Evolutionary conservation across 2,329 filamentous ascomycete genomes (phyloP).

Genomic region (Pseudonectria buxi): DNA sequence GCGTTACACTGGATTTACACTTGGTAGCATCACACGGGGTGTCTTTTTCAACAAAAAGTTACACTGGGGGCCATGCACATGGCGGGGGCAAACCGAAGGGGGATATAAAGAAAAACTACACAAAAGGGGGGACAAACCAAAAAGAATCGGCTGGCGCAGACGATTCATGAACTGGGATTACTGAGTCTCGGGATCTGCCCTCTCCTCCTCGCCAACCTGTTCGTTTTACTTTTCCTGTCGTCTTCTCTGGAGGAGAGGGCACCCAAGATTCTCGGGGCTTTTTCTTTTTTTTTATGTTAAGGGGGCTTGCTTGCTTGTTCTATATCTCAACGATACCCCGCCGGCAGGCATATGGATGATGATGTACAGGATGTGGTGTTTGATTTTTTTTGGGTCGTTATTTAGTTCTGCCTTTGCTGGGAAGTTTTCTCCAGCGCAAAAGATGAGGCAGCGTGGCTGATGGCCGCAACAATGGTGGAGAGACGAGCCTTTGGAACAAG

Average conservation of each 20-base stretch:
- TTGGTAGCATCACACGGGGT: constrained; percentile 22
- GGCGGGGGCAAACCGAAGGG: constrained; percentile 7
- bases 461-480: too few species aligned
- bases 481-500: too few species aligned
- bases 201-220: constrained; percentile 1
- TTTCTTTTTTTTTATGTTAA: constrained; percentile 18
- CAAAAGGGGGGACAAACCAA: constrained; percentile 18
- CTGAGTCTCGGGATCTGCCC: background rate
- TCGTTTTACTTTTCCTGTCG: background rate
- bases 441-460: too few species aligned
- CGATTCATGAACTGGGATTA: constrained; percentile 9
- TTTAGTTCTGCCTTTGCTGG: too few species aligned
- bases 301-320: constrained; percentile 28
- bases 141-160: constrained; percentile 22
- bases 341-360: constrained; percentile 25
- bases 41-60: constrained; percentile 39
- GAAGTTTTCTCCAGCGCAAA: too few species aligned
- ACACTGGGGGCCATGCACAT: constrained; percentile 22
- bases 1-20: constrained; percentile 12
- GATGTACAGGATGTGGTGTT: constrained; percentile 18
- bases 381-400: constrained; percentile 6
- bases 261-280: background rate
- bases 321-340: constrained; percentile 37
- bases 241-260: background rate
- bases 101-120: constrained; percentile 5